These are phyloP conservation scores for Cyberlindnera xylosilytica DNA, from an alignment of 805 yeast genomes.

Conservation along the genomic window DNA sequence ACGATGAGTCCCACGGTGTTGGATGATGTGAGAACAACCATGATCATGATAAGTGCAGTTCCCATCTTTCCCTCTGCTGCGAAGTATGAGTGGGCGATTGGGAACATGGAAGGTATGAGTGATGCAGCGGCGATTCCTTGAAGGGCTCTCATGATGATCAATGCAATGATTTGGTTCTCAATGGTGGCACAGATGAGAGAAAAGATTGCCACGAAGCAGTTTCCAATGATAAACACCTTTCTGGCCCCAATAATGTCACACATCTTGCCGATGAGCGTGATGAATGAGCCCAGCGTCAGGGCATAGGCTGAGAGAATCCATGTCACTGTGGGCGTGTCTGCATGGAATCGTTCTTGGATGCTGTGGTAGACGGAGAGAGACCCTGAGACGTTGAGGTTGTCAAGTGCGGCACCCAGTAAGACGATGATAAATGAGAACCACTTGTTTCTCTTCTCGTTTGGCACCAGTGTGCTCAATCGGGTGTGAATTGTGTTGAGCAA, in stretches of 20 bases:
- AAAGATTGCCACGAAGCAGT: conserved; percentile 24
- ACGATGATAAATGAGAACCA: conserved; percentile 1
- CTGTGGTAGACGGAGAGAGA: conserved; percentile 4
- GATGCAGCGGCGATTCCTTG: conserved; percentile 45
- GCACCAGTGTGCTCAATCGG: no score
- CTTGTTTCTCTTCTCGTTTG: background rate
- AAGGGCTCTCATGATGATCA: conserved; percentile 41
- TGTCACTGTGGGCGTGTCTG: conserved; percentile 28
- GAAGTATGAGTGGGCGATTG: conserved; percentile 31
- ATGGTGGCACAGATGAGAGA: conserved; percentile 37
- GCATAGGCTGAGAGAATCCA: conserved; percentile 45
- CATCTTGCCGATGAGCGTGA: conserved; percentile 38
- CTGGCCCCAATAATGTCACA: conserved; percentile 39
- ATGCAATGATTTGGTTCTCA: conserved; percentile 30
- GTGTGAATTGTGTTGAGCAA: no score
- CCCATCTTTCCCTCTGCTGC: conserved; percentile 26
- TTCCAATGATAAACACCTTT: conserved; percentile 26
- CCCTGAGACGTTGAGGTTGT: conserved; percentile 12
- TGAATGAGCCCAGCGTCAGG: conserved; percentile 41
- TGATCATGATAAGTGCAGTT: conserved; percentile 27
- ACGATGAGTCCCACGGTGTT: conserved; percentile 37
- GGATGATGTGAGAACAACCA: conserved; percentile 29
- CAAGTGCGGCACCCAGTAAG: conserved; percentile 5
- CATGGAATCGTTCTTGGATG: conserved; percentile 2
- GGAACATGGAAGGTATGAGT: conserved; percentile 36